Base-by-base conservation (phyloP, 2,329 filamentous ascomycete genomes). In the Fusarium temperatum region DNA sequence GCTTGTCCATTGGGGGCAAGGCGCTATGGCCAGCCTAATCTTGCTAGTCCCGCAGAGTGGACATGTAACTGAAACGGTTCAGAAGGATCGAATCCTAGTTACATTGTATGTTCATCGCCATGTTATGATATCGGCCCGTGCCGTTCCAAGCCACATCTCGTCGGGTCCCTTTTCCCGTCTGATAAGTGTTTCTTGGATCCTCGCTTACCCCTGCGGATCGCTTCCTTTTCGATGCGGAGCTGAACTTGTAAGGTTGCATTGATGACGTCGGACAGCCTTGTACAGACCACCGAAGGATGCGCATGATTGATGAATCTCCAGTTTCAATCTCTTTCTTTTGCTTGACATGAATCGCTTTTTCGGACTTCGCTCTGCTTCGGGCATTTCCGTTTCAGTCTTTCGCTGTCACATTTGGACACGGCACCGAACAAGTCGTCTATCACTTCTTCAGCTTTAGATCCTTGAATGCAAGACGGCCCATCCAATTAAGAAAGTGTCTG, bases 81-180 rank as follows among this genome's bases (percentile, higher is more conserved):
- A 60, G 41, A 59, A 63, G 60, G 60, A 63, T 48, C n/a, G 11
- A 47, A 63, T 60, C 60, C 60, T 47, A 26, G 53, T 45, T 38
- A 39, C 35, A 32, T 55, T 41, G 24, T n/a, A 47, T 22, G 26
- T 30, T 38, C 22, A 17, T 59, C 35, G 54, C 42, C 26, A 8
- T 39, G 26, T 39, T 17, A 39, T 32, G 5, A 30, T 48, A 60
- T 60, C 41, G 54, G 41, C 41, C 60, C 53, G 60, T 60, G 60
- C 60, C 53, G 41, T 35, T 38, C 26, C 22, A 30, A 63, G 60
- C 26, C 41, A 59, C 36, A 41, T 60, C 18, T 11, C 26, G 9
- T 18, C 60, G 54, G 41, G 18, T 47, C n/a, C 8, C 35, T 12
- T 26, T 47, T 47, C 28, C 44, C n/a, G 42, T 47, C 26, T 32